Conservation (phyloP, 75 land plant species). For the Isoetes taiwanensis region DNA sequence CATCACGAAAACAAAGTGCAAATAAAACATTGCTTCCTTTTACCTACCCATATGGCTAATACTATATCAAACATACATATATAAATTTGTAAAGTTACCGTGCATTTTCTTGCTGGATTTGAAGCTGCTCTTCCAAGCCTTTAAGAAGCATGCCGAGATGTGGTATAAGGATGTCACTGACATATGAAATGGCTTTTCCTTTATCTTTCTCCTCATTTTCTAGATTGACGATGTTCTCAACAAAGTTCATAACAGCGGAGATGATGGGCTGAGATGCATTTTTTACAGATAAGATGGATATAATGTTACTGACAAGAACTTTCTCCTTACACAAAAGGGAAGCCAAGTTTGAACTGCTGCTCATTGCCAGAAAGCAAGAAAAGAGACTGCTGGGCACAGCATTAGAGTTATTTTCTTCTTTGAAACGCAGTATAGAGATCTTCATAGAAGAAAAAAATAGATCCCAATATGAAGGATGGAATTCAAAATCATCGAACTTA, state of each 20-base stretch:
- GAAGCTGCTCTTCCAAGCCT: slow-evolving; percentile 38
- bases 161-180: slow-evolving; percentile 32
- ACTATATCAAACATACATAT: too few species aligned
- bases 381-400: slow-evolving; percentile 75
- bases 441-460: slow-evolving; percentile 52
- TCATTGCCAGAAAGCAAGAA: slow-evolving; percentile 81
- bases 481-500: slow-evolving; percentile 57
- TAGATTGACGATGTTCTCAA: slow-evolving; percentile 49
- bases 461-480: slow-evolving; percentile 59
- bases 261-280: slow-evolving; percentile 49
- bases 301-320: slow-evolving; percentile 48
- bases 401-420: slow-evolving; percentile 56
- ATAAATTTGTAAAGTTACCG: too few species aligned
- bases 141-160: slow-evolving; percentile 41
- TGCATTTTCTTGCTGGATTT: slow-evolving; percentile 14
- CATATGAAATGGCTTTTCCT: slow-evolving; percentile 14
- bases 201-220: slow-evolving; percentile 28
- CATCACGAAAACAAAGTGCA: too few species aligned
- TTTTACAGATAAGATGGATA: slow-evolving; percentile 48
- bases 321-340: slow-evolving; percentile 40
- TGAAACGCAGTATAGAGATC: slow-evolving; percentile 46
- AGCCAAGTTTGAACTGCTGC: slow-evolving; percentile 44
- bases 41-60: too few species aligned
- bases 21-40: too few species aligned
- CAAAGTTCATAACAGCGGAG: slow-evolving; percentile 47